Evolutionary conservation across 805 yeast genomes (phyloP).

Genomic region (Metschnikowia kofuensis): DNA sequence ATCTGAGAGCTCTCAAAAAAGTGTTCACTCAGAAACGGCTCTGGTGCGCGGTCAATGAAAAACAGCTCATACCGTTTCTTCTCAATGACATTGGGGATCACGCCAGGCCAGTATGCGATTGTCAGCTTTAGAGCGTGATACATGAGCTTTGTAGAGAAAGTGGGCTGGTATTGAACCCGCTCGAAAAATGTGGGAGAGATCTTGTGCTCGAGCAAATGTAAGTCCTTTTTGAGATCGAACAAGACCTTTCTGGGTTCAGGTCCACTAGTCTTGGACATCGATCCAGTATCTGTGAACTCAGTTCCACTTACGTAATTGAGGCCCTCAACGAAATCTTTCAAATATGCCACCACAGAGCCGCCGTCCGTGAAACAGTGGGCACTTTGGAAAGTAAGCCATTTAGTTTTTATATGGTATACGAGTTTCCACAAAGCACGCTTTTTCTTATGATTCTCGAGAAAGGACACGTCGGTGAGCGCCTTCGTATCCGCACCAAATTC

Average conservation of each 20-base stretch:
- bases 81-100: slow-evolving; percentile 8
- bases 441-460: neutral
- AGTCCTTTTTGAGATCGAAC: slow-evolving; percentile 5
- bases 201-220: slow-evolving; percentile 6
- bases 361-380: slow-evolving; percentile 11
- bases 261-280: no score
- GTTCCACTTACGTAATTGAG: neutral
- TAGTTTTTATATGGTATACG: slow-evolving; percentile 4
- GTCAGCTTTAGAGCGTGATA: slow-evolving; percentile 1
- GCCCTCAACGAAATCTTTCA: slow-evolving; percentile 10
- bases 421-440: slow-evolving; percentile 8
- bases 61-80: slow-evolving; percentile 9
- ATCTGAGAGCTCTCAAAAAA: slow-evolving; percentile 7
- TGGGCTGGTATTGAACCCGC: slow-evolving; percentile 3
- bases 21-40: slow-evolving; percentile 4
- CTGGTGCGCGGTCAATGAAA: slow-evolving; percentile 5
- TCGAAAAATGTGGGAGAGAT: slow-evolving; percentile 7
- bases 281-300: neutral
- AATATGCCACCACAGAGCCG: slow-evolving; percentile 10
- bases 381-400: slow-evolving; percentile 10
- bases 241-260: neutral
- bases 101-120: slow-evolving; percentile 4
- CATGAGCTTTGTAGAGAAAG: neutral
- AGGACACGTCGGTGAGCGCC: neutral
- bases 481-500: neutral